These are phyloP conservation scores for Boletales sp. DNA, from an alignment of 768 basidiomycete genomes.

Conservation along the genomic window DNA sequence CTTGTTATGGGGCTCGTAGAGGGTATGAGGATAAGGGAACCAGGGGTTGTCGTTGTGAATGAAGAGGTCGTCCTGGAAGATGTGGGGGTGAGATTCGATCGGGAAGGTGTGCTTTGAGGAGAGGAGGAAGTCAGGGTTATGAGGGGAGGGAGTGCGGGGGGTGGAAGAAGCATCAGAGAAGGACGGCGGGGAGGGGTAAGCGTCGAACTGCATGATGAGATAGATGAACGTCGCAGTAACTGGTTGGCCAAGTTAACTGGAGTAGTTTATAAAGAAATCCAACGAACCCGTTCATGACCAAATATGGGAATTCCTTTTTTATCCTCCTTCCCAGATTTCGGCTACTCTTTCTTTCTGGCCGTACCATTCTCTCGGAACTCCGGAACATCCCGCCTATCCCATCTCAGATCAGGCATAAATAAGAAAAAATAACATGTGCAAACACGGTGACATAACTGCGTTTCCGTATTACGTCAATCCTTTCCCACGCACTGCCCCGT, in stretches of 20 bases:
- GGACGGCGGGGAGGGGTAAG: constrained; percentile 45
- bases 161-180: constrained; percentile 66
- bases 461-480: constrained; percentile 32
- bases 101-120: constrained; percentile 37
- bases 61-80: constrained; percentile 44
- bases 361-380: constrained; percentile 30
- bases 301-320: constrained; percentile 22
- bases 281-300: constrained; percentile 23
- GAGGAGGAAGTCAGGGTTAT: constrained; percentile 32
- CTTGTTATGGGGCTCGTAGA: constrained; percentile 54
- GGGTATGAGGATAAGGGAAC: constrained; percentile 40
- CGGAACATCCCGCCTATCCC: constrained; percentile 31
- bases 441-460: constrained; percentile 28
- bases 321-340: constrained; percentile 34
- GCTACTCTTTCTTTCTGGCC: constrained; percentile 35
- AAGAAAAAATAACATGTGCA: constrained; percentile 14
- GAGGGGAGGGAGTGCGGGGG: constrained; percentile 73
- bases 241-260: constrained; percentile 5
- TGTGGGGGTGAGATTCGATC: constrained; percentile 45
- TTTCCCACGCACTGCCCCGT: constrained; percentile 32
- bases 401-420: constrained; percentile 27
- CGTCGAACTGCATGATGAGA: constrained; percentile 52
- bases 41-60: constrained; percentile 38
- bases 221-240: neutral
- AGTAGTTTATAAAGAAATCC: constrained; percentile 28